Evolutionary conservation across 768 basidiomycete genomes (phyloP), one percentile per base, ranked within the genome.

Genomic region (Tulasnella sp.): DNA sequence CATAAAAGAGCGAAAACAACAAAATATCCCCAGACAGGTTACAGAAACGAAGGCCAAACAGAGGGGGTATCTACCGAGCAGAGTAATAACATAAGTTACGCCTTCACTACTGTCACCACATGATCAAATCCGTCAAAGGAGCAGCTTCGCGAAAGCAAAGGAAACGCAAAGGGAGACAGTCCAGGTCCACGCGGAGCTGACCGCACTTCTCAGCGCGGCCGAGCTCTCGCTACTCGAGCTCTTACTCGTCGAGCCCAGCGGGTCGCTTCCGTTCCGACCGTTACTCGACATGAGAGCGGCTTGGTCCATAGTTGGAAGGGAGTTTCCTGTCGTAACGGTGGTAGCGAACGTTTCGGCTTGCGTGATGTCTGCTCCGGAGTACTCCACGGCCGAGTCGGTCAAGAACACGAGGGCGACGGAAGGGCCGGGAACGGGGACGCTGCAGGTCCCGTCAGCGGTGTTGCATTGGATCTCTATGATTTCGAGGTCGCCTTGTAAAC

Each of bases 341-440:
- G 77, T 78, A n/a, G 86, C 84, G 58, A 78, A 78, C 34, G 77
- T 69, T 41, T 46, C 20, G 28, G 75, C 48, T 11, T 42, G 48
- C 28, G 75, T 46, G 20, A 50, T 28, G 28, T 78, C 64, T 40
- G 46, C 54, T 60, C 54, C 41, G 6, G 78, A 78, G 34, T 31
- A 60, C 22, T n/a, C 74, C 22, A 58, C 11, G 3, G 64, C 77
- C 18, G 34, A 37, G 34, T 78, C 77, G 24, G 54, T 78, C 24
- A 81, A 44, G 42, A 81, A 81, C n/a, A 81, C 80, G 9, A 81
- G 80, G 14, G 80, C 80, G 34, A 60, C 78, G 22, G 58, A 60
- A 18, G 80, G 80, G 1, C 80, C 80, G 5, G 50, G 50, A 5
- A 81, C 78, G 24, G 50, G n/a, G 69, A 81, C 41, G 34, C 22